Evolutionary conservation across 306 rosid species (phyloP), one percentile per base, ranked within the genome.

Genomic region (Cotoneaster glaucophyllus): DNA sequence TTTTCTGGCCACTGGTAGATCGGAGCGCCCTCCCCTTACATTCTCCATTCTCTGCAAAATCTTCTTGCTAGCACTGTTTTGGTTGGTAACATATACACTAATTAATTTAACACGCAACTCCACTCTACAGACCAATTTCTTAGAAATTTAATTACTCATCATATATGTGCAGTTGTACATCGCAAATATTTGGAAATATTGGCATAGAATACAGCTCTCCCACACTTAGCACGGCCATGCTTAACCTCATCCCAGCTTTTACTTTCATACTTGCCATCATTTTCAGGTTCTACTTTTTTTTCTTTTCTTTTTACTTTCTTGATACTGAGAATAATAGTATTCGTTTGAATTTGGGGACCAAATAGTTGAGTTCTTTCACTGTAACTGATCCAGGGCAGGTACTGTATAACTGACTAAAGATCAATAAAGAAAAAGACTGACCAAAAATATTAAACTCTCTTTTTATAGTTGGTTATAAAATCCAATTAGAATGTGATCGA

Each of bases 191-290:
- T 31, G 67, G 80, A 64, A 80, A 84, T 74, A 75, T 77, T 63
- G 93, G 90, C 61, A 66, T 86, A 66, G 84, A 82, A 18, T 76
- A 82, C 18, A 82, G 93, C 81, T 88, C 93, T 28, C 82, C 90
- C 3, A 79, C 82, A 4, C 88, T 88, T 68, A 77, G 74, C 1
- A 76, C 87, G 1, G 88, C 90, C 37, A 77, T 82, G 71, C 83
- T 86, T 31, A 88, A 86, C 62, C 82, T 86, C 70, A 69, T 82
- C 64, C 90, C 93, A 41, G 87, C 90, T 41, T 84, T 86, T 68
- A 88, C 93, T 53, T 88, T 86, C 69, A n/a, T 82, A 11, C 87
- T 88, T 34, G 86, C 93, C 12, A 26, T 86, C 5, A 53, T 83
- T 59, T 82, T 79, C 84, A 88, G 90, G 93, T 86, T 64, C 79